Percentiles rank a stretch among this genome's conserved stretches.
Conservation (phyloP, 208 protist species). For the Leishmania lainsoni region DNA sequence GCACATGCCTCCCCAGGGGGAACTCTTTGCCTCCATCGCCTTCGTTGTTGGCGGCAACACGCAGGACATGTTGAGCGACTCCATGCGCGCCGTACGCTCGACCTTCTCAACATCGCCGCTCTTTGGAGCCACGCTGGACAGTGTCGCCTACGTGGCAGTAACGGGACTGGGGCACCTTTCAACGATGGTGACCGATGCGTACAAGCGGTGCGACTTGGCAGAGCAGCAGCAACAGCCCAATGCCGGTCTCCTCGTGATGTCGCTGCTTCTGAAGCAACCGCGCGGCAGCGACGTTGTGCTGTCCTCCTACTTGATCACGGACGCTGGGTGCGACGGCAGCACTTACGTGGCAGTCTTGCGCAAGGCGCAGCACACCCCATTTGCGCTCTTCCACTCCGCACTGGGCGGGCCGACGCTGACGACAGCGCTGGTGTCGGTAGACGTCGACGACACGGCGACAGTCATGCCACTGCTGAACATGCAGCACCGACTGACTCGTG, state of each 20-base stretch:
- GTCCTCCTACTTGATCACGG: slow-evolving; percentile 65
- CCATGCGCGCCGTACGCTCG: slow-evolving; percentile 23
- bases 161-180: slow-evolving; percentile 23
- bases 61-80: slow-evolving; percentile 44
- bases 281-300: slow-evolving; percentile 53
- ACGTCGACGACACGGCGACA: slow-evolving; percentile 31
- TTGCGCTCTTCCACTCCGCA: slow-evolving; percentile 51
- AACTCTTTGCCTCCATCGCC: slow-evolving; percentile 52
- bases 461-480: slow-evolving; percentile 52
- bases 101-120: slow-evolving; percentile 43
- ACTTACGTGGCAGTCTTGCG: slow-evolving; percentile 45
- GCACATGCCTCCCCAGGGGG: slow-evolving; percentile 33
- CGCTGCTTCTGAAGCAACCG: slow-evolving; percentile 59
- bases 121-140: slow-evolving; percentile 48
- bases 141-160: slow-evolving; percentile 48
- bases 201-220: slow-evolving; percentile 23
- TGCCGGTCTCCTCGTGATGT: slow-evolving; percentile 48
- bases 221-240: slow-evolving; percentile 9
- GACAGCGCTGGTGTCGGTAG: slow-evolving; percentile 45
- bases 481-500: slow-evolving; percentile 47
- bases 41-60: slow-evolving; percentile 46
- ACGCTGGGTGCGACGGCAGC: slow-evolving; percentile 31
- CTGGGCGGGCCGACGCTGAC: slow-evolving; percentile 61
- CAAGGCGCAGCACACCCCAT: slow-evolving; percentile 34
- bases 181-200: slow-evolving; percentile 17